Evolutionary conservation across 2,329 filamentous ascomycete genomes (phyloP), one percentile per base, ranked within the genome.

Genomic region (Epichloe glyceriae): DNA sequence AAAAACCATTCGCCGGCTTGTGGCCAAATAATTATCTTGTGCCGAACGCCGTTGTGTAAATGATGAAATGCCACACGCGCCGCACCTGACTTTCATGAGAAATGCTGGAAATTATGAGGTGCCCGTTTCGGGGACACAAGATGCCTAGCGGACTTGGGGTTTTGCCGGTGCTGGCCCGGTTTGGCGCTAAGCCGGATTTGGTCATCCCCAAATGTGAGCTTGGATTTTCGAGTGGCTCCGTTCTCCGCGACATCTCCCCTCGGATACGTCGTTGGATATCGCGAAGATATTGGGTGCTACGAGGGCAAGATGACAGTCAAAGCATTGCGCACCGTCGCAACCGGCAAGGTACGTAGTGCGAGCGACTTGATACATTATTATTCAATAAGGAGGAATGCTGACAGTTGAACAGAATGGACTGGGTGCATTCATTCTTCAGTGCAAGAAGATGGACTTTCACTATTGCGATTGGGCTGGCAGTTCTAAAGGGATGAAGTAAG

Each of bases 401-500:
- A 61, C 53, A 42, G 26, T 39, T 35, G 3, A 43, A 6, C 35
- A 97, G 90, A 97, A 98, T 74, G 93, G 93, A 76, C 78, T 97
- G 59, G 91, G 91, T 62, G 87, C 90, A 66, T 97, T 97, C 75
- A 88, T 98, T 70, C 80, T 96, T 52, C 91, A 95, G 74, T 98
- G 93, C 82, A 95, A 88, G 76, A 86, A 85, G 65, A 75, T 98
- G 67, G 88, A 95, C 68, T 88, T 98, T 64, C 87, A 95, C 73
- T 98, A 95, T 74, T 97, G 93, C 75, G 89, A 97, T 76, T 90
- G 86, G 80, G 88, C 86, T 52, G 93, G 90, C 56, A 95, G 88
- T 68, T 97, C 91, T 38, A 82, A 74, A 63, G 93, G 93, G 64
- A 96, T 97, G 89, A 93, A 95, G 87, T 93, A 75, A 56, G 58